phyloP scores from a whole-genome alignment of 106 monocot genomes.

The Vanilla planifolia region DNA sequence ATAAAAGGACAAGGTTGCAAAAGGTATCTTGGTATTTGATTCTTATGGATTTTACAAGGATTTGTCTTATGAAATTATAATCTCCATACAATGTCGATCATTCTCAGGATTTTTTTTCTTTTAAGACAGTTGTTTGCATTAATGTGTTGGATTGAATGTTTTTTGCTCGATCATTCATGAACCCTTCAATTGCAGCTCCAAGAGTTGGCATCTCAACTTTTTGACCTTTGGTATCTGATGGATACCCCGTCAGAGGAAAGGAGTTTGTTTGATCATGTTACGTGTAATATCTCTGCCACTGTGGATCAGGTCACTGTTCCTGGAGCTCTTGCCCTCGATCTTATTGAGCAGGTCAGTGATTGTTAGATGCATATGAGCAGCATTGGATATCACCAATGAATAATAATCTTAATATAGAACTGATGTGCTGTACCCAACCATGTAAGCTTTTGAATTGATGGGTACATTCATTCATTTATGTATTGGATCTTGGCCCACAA shows the following conservation, averaged over 20 bases:
- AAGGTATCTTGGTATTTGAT: constrained; percentile 39
- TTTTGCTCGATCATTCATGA: not conserved
- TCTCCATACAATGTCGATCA: too few species aligned
- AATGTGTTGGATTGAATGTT: not conserved
- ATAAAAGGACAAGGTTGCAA: constrained; percentile 67
- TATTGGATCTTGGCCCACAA: too few species aligned
- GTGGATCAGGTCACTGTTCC: constrained; percentile 82
- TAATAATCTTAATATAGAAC: too few species aligned
- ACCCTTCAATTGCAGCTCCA: constrained; percentile 49
- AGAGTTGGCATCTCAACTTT: constrained; percentile 71
- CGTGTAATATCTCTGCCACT: constrained; percentile 72
- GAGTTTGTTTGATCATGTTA: constrained; percentile 79
- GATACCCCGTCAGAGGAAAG: constrained; percentile 80
- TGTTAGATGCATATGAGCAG: too few species aligned
- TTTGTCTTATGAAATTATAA: too few species aligned
- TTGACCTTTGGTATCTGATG: constrained; percentile 96
- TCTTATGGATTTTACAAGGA: not conserved
- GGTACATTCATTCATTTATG: too few species aligned
- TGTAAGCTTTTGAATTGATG: too few species aligned
- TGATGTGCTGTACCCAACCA: too few species aligned
- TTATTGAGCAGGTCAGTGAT: constrained; percentile 94
- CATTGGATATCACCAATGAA: not conserved
- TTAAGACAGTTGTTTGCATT: not conserved
- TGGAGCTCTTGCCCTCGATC: constrained; percentile 86
- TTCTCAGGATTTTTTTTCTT: too few species aligned